Conservation (phyloP, 2,329 filamentous ascomycete genomes). For the Didymella pomorum region DNA sequence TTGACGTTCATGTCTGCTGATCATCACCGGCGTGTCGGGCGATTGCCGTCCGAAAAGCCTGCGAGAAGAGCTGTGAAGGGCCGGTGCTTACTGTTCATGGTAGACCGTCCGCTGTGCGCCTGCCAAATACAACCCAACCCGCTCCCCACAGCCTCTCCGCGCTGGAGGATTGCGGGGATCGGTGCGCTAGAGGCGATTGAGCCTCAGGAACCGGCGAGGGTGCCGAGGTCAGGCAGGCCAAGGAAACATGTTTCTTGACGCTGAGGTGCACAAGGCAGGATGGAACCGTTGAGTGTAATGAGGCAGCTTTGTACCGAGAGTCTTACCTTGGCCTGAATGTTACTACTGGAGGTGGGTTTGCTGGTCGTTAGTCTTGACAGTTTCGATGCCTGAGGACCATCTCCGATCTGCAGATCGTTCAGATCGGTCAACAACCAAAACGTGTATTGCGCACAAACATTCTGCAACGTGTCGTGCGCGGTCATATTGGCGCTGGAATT, state of each 20-base stretch:
- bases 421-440: background rate
- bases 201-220: conserved; percentile 19
- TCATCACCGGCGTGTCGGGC: conserved; percentile 31
- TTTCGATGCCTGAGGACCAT: conserved; percentile 1
- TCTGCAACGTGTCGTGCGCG: background rate
- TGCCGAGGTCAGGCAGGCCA: conserved; percentile 14
- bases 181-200: conserved; percentile 18
- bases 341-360: background rate
- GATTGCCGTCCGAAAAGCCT: conserved; percentile 30
- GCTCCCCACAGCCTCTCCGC: conserved; percentile 13
- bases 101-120: conserved; percentile 11
- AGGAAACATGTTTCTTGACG: background rate
- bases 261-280: background rate
- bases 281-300: background rate
- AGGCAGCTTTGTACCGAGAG: background rate
- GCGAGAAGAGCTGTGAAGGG: conserved; percentile 2
- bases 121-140: too few relatives aligned
- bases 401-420: conserved; percentile 5
- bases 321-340: background rate
- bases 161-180: conserved; percentile 15
- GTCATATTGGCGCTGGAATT: background rate
- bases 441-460: background rate
- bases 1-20: conserved; percentile 26
- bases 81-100: conserved; percentile 13
- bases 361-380: background rate